Evolutionary conservation across 2,329 filamentous ascomycete species (phyloP), one percentile per base, ranked within the genome.

Genomic region (Xylariales sp.): DNA sequence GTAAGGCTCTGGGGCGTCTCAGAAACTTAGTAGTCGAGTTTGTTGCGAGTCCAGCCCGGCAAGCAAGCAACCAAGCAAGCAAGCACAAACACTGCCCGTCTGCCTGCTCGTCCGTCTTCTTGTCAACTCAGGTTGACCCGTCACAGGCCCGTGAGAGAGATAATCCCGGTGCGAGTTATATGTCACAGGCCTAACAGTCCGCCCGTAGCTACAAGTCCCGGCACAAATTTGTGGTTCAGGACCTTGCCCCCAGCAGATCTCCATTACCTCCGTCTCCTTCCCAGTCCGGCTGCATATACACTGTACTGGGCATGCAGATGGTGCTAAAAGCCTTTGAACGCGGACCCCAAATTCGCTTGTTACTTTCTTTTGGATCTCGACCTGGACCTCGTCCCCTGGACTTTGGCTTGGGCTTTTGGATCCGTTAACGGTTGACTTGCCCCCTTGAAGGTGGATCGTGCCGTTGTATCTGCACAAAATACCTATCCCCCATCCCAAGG

Each of bases 201-300:
- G 62, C 60, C 66, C 63, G 67, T 69, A 67, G 60, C 73, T 64
- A 71, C 68, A 74, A 72, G 70, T 75, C 69, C 73, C 73, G 74
- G 73, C 71, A 69, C 74, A 70, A 71, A 72, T 69, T 71, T 69
- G 69, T 71, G 63, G 72, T 74, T 68, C 67, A 72, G 70, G 71
- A 74, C 71, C 70, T 56, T 62, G 36, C 56, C 55, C 62, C 63
- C 75, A 76, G 72, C 71, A 74, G 75, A 77, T 76, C 75, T 75
- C 74, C 74, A 75, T 75, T 73, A 73, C 71, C 71, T 75, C 74
- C 72, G 71, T 73, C 75, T 77, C 75, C 75, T 77, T 76, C 75
- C 75, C 75, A 76, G 71, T 76, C 73, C 64, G 72, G 75, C 72
- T 75, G 73, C 74, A 76, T 77, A 74, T 76, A 74, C 74, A 75